These are phyloP conservation scores for Peniophora sp. DNA, from an alignment of 1,284 basidiomycete species.

Conservation along the genomic window DNA sequence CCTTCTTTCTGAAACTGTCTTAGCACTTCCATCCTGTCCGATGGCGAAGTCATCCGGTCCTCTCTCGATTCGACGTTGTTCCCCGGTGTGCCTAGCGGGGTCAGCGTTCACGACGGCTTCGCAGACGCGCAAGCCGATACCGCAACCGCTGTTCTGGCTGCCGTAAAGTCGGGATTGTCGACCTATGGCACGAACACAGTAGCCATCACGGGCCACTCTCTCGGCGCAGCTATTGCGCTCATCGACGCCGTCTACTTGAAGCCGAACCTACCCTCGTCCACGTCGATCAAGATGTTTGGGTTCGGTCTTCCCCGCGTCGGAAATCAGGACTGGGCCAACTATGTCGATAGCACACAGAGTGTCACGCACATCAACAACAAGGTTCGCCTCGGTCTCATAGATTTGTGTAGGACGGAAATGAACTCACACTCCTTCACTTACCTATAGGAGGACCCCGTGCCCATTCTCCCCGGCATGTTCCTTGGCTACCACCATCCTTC, in stretches of 20 bases:
- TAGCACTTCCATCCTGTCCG: slow-evolving; percentile 19
- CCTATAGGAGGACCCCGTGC: slow-evolving; percentile 30
- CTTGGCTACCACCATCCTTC: slow-evolving; percentile 47
- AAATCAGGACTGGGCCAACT: slow-evolving; percentile 52
- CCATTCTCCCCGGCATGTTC: slow-evolving; percentile 37
- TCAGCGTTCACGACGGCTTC: slow-evolving; percentile 28
- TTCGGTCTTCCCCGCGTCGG: slow-evolving; percentile 61
- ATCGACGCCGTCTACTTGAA: slow-evolving; percentile 34
- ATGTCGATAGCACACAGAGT: slow-evolving; percentile 36
- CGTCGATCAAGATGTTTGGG: slow-evolving; percentile 24
- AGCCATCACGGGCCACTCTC: slow-evolving; percentile 47
- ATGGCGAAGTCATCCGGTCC: slow-evolving; percentile 18
- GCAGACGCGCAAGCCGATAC: slow-evolving; percentile 26
- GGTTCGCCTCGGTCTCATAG: slow-evolving; percentile 9
- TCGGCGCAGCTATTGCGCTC: slow-evolving; percentile 46
- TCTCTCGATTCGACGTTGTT: slow-evolving; percentile 24
- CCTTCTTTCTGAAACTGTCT: slow-evolving; percentile 11
- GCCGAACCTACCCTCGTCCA: slow-evolving; percentile 21
- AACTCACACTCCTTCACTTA: slow-evolving; percentile 3
- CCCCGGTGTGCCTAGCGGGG: slow-evolving; percentile 21
- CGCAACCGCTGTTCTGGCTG: slow-evolving; percentile 37
- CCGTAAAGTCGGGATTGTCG: slow-evolving; percentile 35
- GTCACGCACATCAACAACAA: slow-evolving; percentile 45
- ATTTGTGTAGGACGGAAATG: slow-evolving; percentile 11
- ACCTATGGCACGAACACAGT: slow-evolving; percentile 32